Evolutionary conservation across 2,329 filamentous ascomycete genomes (phyloP).

Genomic region (Fusarium tricinctum): DNA sequence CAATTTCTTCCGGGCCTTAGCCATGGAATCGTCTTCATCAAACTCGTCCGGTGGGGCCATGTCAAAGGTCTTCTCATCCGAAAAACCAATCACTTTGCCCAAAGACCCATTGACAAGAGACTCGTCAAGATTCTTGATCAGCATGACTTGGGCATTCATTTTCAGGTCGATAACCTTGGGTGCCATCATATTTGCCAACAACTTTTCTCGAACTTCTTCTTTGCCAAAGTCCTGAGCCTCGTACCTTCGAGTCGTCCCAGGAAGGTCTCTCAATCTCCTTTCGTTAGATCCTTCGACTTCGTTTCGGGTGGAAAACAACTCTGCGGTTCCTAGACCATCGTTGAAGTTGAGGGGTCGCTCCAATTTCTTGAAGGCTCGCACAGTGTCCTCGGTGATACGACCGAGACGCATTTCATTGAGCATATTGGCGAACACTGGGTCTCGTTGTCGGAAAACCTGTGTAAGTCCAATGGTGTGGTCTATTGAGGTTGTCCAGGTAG

Average conservation of each 20-base stretch:
- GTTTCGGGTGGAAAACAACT: constrained; percentile 89
- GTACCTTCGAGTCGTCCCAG: constrained; percentile 76
- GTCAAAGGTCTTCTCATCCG: constrained; percentile 57
- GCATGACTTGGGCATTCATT: constrained; percentile 95
- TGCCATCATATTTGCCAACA: constrained; percentile 93
- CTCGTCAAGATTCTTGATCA: constrained; percentile 99
- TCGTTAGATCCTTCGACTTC: constrained; percentile 93
- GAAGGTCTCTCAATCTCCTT: constrained; percentile 77
- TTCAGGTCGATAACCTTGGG: constrained; percentile 85
- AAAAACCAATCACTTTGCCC: constrained; percentile 76
- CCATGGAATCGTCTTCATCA: constrained; percentile 58
- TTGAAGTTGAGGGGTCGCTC: constrained; percentile 78
- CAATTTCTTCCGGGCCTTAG: constrained; percentile 69
- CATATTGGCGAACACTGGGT: constrained; percentile 90
- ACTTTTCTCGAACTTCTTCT: constrained; percentile 76
- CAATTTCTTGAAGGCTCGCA: constrained; percentile 80
- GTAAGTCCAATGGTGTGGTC: constrained; percentile 96
- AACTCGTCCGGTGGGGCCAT: constrained; percentile 58
- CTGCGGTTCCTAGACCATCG: constrained; percentile 80
- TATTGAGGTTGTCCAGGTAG: constrained; percentile 92
- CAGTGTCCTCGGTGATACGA: constrained; percentile 80
- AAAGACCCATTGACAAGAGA: constrained; percentile 93
- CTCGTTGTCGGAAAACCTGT: constrained; percentile 95
- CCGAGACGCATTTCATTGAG: constrained; percentile 98
- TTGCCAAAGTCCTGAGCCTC: constrained; percentile 85